phyloP scores from a whole-genome alignment of 768 basidiomycete genomes.

The Strobilomyces dryophilus region DNA sequence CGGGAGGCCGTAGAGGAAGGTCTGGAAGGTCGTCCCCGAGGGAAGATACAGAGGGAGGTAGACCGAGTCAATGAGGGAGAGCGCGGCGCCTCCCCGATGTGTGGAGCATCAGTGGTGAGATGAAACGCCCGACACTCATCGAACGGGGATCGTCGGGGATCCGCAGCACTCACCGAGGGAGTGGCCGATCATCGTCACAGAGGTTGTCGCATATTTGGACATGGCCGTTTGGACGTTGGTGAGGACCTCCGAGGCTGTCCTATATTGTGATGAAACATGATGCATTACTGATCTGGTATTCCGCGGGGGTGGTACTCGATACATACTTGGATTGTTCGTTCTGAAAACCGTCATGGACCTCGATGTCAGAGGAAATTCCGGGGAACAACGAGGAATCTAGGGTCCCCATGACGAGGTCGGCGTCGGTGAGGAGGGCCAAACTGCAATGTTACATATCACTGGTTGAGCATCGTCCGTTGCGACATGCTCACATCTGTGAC shows the following conservation, averaged over 20 bases:
- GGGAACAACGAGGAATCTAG: constrained; percentile 45
- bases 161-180: constrained; percentile 32
- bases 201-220: constrained; percentile 27
- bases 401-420: constrained; percentile 25
- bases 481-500: constrained; percentile 35
- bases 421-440: constrained; percentile 37
- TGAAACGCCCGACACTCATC: not conserved
- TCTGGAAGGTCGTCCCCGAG: constrained; percentile 22
- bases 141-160: not conserved
- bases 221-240: constrained; percentile 39
- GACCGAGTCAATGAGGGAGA: constrained; percentile 32
- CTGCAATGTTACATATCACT: constrained; percentile 19
- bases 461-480: constrained; percentile 19
- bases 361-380: constrained; percentile 35
- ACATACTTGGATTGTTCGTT: constrained; percentile 41
- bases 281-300: not conserved
- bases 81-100: constrained; percentile 27
- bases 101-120: not conserved
- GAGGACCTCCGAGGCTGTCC: constrained; percentile 37
- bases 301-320: not conserved
- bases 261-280: constrained; percentile 32
- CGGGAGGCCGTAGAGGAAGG: constrained; percentile 33
- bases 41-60: constrained; percentile 35
- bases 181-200: constrained; percentile 44
- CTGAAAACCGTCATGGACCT: constrained; percentile 45